Evolutionary conservation across 2,329 filamentous ascomycete genomes (phyloP), one percentile per base, ranked within the genome.

Genomic region (Claviceps paspali): DNA sequence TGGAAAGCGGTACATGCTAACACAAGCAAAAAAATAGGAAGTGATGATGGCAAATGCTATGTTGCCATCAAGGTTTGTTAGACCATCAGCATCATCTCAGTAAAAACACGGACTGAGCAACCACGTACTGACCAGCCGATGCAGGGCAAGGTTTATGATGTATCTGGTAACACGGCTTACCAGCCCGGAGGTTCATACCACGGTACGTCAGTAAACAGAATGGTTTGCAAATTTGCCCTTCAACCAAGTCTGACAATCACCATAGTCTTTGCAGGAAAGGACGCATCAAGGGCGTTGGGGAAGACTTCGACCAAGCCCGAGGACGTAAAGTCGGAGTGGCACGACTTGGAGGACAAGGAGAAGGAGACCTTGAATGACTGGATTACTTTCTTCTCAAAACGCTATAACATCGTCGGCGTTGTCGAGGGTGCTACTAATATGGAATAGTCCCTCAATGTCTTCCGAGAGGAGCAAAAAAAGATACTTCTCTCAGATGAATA

Each of bases 361-460:
- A 84, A 91, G 64, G 75, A 73, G 19, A 79, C 82, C 3, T 63
- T 98, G 43, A 72, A 88, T 38, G 91, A 98, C 57, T 98, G 91
- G 91, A 76, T 80, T 45, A 93, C 82, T 2, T 98, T 93, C 62
- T 98, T 98, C 61, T 84, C 81, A 47, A 98, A 96, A 66, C 72
- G 91, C 40, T 98, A 98, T 64, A 96, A 94, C 51, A 73, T 96
- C 36, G 76, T 92, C 33, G 85, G 84, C 11, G 56, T 67, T 39
- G 73, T 82, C 12, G 62, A 68, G 41, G 73, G 71, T 26, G 73
- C 73, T 21, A 75, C 68, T 21, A 78, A 78, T 50, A 59, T 62
- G 50, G 68, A 66, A 38, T 63, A 34, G 38, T 18, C 31, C 2
- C 7, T 15, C 15, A 8, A 30, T 17, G 7, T 33, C 24, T 21